These are phyloP conservation scores for Priceomyces carsonii DNA, from an alignment of 805 yeast species.

Conservation along the genomic window DNA sequence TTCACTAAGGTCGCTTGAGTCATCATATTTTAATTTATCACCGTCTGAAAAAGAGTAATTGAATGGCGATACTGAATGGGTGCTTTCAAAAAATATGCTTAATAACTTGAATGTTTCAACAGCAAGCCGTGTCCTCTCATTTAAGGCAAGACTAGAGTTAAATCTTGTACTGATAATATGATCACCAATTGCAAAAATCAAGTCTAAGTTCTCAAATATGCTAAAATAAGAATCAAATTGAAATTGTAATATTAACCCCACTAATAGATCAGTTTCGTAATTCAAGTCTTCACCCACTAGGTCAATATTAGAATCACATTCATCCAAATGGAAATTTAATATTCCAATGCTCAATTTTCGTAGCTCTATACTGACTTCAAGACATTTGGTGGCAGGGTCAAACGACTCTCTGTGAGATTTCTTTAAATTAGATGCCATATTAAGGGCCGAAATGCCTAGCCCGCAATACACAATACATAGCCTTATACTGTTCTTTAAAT, in stretches of 20 bases:
- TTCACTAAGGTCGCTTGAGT: constrained; percentile 39
- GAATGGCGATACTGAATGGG: constrained; percentile 48
- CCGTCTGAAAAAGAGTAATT: constrained; percentile 43
- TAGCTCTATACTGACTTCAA: constrained; percentile 31
- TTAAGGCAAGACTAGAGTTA: constrained; percentile 18
- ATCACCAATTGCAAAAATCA: constrained; percentile 43
- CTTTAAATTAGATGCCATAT: constrained; percentile 8
- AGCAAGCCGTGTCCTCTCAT: constrained; percentile 23
- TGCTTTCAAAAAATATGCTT: constrained; percentile 44
- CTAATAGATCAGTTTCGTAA: constrained; percentile 33
- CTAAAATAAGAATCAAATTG: constrained; percentile 39
- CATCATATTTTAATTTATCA: constrained; percentile 46
- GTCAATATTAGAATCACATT: constrained; percentile 30
- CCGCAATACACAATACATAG: constrained; percentile 23
- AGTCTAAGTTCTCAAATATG: constrained; percentile 43
- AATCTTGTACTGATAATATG: constrained; percentile 21
- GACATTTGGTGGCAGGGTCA: constrained; percentile 13
- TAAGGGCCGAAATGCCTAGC: constrained; percentile 24
- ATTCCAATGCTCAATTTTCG: constrained; percentile 36
- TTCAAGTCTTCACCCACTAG: constrained; percentile 17
- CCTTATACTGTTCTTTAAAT: constrained; percentile 19
- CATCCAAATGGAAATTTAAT: constrained; percentile 42
- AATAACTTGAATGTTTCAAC: constrained; percentile 31
- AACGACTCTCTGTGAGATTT: not conserved
- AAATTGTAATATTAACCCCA: constrained; percentile 38